A percentile compares a stretch with the other conserved stretches of the same genome.
These are phyloP conservation scores for Spirogloea muscicola DNA, from an alignment of 139 green algal genomes.

Conservation along the genomic window DNA sequence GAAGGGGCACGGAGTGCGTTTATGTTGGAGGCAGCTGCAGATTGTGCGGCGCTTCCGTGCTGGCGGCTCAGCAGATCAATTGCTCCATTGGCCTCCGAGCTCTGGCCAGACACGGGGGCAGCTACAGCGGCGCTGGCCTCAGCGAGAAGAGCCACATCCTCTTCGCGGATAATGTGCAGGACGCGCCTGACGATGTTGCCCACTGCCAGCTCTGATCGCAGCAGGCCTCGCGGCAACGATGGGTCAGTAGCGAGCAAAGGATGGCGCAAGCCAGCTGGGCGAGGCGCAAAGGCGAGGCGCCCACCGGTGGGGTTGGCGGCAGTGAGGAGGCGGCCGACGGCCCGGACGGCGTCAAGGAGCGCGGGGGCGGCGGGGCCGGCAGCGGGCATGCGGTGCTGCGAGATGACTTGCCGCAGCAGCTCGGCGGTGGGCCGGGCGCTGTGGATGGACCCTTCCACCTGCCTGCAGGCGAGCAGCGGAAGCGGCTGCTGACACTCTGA, in stretches of 20 bases:
- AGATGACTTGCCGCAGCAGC: constrained; percentile 25
- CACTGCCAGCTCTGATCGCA: constrained; percentile 75
- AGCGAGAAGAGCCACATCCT: constrained; percentile 55
- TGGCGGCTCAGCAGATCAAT: too few relatives aligned
- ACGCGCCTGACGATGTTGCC: constrained; percentile 89
- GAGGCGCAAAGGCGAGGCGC: neutral
- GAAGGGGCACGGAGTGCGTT: too few relatives aligned
- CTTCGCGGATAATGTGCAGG: constrained; percentile 90
- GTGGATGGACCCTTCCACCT: constrained; percentile 15
- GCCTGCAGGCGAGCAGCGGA: constrained; percentile 14
- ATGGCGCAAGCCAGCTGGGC: neutral
- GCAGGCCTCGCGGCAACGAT: neutral
- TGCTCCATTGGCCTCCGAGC: too few relatives aligned
- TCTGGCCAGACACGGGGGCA: too few relatives aligned
- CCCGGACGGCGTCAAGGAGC: constrained; percentile 22
- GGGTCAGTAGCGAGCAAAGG: neutral
- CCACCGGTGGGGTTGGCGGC: constrained; percentile 22
- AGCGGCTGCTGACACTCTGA: too few relatives aligned
- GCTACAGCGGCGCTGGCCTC: too few relatives aligned
- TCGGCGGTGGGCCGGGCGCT: constrained; percentile 9
- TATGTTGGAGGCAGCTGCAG: too few relatives aligned
- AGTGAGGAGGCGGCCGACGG: constrained; percentile 9
- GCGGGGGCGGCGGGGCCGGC: neutral
- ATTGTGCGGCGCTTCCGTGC: too few relatives aligned
- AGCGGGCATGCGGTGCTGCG: constrained; percentile 2